Evolutionary conservation across 2,329 filamentous ascomycete species (phyloP).

Genomic region (Aspergillus sp.): DNA sequence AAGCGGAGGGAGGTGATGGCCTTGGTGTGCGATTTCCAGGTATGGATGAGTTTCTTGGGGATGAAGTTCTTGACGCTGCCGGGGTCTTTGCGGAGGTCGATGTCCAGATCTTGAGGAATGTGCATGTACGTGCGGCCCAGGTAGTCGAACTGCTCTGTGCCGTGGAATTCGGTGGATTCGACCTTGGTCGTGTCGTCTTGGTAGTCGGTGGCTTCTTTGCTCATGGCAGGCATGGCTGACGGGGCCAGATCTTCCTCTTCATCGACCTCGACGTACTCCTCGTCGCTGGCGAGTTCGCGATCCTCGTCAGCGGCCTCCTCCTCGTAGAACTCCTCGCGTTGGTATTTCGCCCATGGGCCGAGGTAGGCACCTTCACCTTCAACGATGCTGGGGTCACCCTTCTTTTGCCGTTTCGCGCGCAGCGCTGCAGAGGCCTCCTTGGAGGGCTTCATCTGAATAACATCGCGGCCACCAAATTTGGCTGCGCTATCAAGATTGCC

Average conservation of each 20-base stretch:
- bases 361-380: conserved; percentile 88
- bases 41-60: conserved; percentile 89
- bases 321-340: conserved; percentile 70
- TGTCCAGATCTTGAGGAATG: conserved; percentile 83
- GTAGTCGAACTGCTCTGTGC: conserved; percentile 82
- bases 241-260: conserved; percentile 57
- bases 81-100: conserved; percentile 79
- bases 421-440: conserved; percentile 72
- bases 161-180: conserved; percentile 88
- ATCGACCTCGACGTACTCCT: conserved; percentile 74
- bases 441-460: conserved; percentile 55
- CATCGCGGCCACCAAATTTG: conserved; percentile 54
- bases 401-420: conserved; percentile 76
- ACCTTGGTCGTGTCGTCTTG: conserved; percentile 59
- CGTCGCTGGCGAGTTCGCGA: conserved; percentile 72
- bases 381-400: conserved; percentile 79
- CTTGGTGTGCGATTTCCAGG: conserved; percentile 83
- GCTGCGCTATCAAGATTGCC: conserved; percentile 52
- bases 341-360: conserved; percentile 90
- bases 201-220: conserved; percentile 55
- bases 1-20: conserved; percentile 87
- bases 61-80: conserved; percentile 86
- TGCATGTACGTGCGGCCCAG: conserved; percentile 98
- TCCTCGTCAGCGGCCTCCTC: conserved; percentile 69
- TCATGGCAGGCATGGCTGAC: conserved; percentile 51